Base-by-base conservation (phyloP, 2,329 filamentous ascomycete species). In the Colletotrichum kahawae region DNA sequence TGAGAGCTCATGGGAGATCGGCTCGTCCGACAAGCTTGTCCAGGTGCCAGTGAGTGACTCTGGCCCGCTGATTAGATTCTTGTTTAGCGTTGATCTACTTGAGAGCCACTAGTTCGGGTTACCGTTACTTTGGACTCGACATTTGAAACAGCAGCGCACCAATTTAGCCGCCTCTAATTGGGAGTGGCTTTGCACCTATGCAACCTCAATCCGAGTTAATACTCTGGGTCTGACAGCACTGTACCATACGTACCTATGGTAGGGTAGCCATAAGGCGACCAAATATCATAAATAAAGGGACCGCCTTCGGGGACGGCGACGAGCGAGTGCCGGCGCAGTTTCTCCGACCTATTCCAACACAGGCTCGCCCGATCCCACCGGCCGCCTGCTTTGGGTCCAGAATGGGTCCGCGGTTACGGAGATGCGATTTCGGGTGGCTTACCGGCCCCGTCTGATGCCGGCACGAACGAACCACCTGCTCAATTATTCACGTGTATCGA, bases 21-120 rank as follows among this genome's bases (percentile, higher is more conserved):
- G 48, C 65, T 59, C 33, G 51, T 14, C 65, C 65, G 65, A 43
- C 65, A 24, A 59, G 65, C 54, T 24, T 59, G 51, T 38, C 65
- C 65, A 68, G 51, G 65, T 68, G 51, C 13, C 64, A 59, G 34
- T 29, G 51, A 68, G 34, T 31, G 21, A 38, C 34, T 16, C 33
- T 33, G 24, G 65, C 48, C 48, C 68, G 16, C 36, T 74, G 60
- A 71, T 71, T 71, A 54, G 71, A 21, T 54, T 48, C 54, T 24
- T 71, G 60, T 74, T 69, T 67, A 59, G 62, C 24, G 38, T 33
- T 74, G 71, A 74, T 74, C 67, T 71, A 66, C 68, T 71, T 29
- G 68, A 71, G 62, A 74, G 38, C 71, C 71, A 62, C 68, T 74
- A 71, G 62, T 31, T 74, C 62, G 71, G 68, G 68, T 67, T 62